Percentiles rank a stretch among this genome's conserved stretches.
These are phyloP conservation scores for Fusarium newnesense DNA, from an alignment of 2,329 filamentous ascomycete species.

Conservation along the genomic window DNA sequence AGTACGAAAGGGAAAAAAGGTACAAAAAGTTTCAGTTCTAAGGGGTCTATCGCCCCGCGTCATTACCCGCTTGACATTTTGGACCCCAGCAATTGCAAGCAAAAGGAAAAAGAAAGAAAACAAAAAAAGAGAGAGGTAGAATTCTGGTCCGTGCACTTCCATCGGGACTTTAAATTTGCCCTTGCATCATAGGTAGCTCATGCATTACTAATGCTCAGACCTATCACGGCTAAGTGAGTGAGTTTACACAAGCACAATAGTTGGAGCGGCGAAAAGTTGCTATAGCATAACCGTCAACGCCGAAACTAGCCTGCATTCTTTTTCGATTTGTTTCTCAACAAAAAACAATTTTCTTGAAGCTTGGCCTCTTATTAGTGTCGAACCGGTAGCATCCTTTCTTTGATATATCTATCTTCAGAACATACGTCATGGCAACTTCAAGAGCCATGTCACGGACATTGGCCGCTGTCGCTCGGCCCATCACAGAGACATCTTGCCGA, in stretches of 20 bases:
- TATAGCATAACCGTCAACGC: conserved; percentile 30
- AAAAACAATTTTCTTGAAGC: not conserved
- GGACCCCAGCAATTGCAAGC: conserved; percentile 8
- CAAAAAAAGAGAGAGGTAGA: not conserved
- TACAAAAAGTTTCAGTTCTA: conserved; percentile 6
- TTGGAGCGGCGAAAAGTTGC: conserved; percentile 45
- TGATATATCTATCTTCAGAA: not conserved
- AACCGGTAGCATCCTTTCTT: not conserved
- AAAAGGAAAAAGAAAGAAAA: not conserved
- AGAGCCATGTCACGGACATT: conserved; percentile 42
- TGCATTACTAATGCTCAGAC: conserved; percentile 49
- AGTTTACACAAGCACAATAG: conserved; percentile 22
- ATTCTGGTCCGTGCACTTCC: conserved; percentile 16
- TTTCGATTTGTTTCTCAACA: not conserved
- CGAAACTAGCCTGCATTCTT: conserved; percentile 9
- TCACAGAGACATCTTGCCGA: conserved; percentile 35
- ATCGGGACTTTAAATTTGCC: conserved; percentile 8
- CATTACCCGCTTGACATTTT: conserved; percentile 21
- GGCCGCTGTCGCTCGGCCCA: conserved; percentile 36
- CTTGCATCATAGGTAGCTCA: conserved; percentile 46
- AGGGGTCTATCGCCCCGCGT: conserved; percentile 30
- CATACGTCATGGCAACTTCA: conserved; percentile 40
- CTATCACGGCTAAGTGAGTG: conserved; percentile 35
- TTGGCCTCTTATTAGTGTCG: not conserved
- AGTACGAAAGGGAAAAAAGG: conserved; percentile 1